Evolutionary conservation across 495 filamentous ascomycete species (phyloP), one percentile per base, ranked within the genome.

Genomic region (Jackrogersella multiformis): DNA sequence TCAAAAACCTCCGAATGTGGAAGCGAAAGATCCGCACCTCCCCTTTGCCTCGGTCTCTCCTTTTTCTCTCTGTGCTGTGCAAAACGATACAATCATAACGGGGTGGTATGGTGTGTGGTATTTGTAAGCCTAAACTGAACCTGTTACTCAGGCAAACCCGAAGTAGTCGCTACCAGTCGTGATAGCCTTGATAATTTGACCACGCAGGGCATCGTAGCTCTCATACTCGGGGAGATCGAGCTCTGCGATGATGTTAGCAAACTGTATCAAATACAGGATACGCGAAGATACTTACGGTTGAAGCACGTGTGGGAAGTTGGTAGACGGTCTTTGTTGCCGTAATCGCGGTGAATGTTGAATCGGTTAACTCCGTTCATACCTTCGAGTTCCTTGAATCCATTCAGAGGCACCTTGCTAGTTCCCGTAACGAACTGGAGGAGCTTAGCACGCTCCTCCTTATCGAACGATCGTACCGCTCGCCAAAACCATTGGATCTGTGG

Each of bases 401-500:
- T 99, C 44, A 99, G 88, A 41, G 95, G 95, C 21, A 99, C 95
- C 81, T 99, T 99, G 79, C 92, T 95, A 10, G 95, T 99, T 70
- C 95, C 95, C 0, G 95, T 99, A 64, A 98, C 95, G 77, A 99
- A 99, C 74, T 99, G 95, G 5, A 99, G 86, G 38, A 99, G 86
- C 76, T 98, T 98, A 63, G 95, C 95, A 57, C 92, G 92, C 78
- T 98, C 95, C 82, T 99, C 95, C 81, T 98, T 98, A 82, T 99
- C 95, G 71, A 97, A 99, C 5, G 94, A 97, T 68, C 96, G 90
- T 39, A 99, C 90, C 2, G 96, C 95, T 71, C 95, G 90, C 95
- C 95, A 99, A 88, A 99, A 97, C 96, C 95, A 98, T 77, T 99
- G 95, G 69, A 99, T 97, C 73, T 99, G 95, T 21, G 94, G 89